Base-by-base conservation (phyloP, 2,329 filamentous ascomycete genomes). In the Magnaporthiopsis rhizophila region DNA sequence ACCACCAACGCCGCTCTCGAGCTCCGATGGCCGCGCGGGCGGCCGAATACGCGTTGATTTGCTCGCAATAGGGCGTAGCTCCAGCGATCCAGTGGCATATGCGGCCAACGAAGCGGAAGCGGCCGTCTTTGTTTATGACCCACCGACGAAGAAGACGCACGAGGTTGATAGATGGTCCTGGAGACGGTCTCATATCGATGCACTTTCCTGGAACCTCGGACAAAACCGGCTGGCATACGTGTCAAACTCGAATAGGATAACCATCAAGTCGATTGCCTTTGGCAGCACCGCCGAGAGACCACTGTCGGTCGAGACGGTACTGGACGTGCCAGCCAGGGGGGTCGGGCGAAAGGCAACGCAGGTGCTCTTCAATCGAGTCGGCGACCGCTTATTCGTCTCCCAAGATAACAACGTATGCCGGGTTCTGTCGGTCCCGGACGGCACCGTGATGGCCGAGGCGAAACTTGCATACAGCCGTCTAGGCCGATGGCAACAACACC, bases 1-100 rank as follows among this genome's bases (percentile, higher is more conserved):
- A 26, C 12, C 13, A 38, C 36, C 11, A 38, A 12, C 56, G n/a
- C 26, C n/a, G 13, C n/a, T 24, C 56, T 26, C 56, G 8, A 9
- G n/a, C 56, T 58, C 56, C 56, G n/a, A 11, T n/a, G 6, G 11
- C n/a, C n/a, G n/a, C 9, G 6, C n/a, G 26, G 56, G 12, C n/a
- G 11, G 11, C 11, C n/a, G 5, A 4, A n/a, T 2, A 9, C n/a
- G 9, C 2, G n/a, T 58, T 7, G 9, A 2, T 3, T 3, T 2
- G 2, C n/a, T 58, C 9, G 56, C 56, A 5, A 13, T 8, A 24
- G n/a, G 56, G n/a, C 11, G n/a, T 8, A 28, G 56, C 56, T 24
- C 56, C n/a, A 6, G n/a, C 56, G 56, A 28, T 9, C n/a, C 21
- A 2, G 8, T 26, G 9, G 56, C 56, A 7, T 58, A 24, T 18